phyloP scores from a whole-genome alignment of 139 green algal genomes.

The Spirogloea muscicola region DNA sequence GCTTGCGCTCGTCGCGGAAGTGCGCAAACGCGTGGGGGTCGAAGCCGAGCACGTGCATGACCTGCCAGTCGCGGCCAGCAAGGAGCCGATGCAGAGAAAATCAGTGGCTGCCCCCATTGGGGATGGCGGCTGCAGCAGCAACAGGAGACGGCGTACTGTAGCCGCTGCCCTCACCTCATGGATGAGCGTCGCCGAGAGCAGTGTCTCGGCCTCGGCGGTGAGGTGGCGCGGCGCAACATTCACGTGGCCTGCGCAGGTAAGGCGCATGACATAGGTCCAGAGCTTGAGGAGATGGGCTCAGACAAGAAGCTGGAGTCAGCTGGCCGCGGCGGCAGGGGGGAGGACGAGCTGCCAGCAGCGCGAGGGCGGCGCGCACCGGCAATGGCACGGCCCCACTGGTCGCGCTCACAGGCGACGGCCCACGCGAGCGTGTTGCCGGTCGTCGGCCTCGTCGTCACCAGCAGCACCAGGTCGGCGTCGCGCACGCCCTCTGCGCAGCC shows the following conservation, averaged over 20 bases:
- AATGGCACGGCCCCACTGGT: conserved; percentile 27
- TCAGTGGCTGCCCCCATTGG: too few species aligned
- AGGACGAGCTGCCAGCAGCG: background rate
- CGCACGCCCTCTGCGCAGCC: conserved; percentile 2
- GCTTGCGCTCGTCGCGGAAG: conserved; percentile 19
- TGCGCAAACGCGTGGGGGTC: conserved; percentile 7
- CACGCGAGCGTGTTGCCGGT: conserved; percentile 17
- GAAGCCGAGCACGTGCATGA: conserved; percentile 31
- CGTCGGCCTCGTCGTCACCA: conserved; percentile 16
- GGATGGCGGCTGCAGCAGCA: background rate
- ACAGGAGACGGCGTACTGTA: background rate
- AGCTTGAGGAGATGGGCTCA: too few species aligned
- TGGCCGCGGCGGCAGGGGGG: too few species aligned
- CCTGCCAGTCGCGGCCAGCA: conserved; percentile 1
- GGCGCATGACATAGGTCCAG: too few species aligned
- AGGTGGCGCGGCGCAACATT: conserved; percentile 21
- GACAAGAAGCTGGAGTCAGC: too few species aligned
- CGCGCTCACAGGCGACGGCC: conserved; percentile 30
- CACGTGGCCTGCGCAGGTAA: conserved; percentile 15
- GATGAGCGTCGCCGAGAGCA: background rate
- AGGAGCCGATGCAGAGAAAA: too few species aligned
- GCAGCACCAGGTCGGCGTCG: conserved; percentile 17
- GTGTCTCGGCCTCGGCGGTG: background rate
- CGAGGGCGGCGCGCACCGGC: background rate
- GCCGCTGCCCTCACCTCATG: conserved; percentile 14